phyloP scores from a whole-genome alignment of 2,329 filamentous ascomycete species.

The Aureobasidium musti region DNA sequence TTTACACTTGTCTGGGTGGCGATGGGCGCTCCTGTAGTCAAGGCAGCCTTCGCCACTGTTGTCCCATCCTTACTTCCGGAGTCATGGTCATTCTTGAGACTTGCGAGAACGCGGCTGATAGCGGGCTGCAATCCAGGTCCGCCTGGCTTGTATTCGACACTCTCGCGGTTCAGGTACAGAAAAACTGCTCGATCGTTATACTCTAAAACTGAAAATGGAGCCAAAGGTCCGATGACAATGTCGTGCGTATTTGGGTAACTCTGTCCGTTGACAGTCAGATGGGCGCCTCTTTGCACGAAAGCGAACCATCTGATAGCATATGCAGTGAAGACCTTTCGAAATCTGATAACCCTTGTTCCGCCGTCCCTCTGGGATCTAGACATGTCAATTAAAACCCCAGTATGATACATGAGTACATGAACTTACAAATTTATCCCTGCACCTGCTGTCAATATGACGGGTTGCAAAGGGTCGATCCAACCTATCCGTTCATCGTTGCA shows the following conservation, averaged over 20 bases:
- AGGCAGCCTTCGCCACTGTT: not conserved
- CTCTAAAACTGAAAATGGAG: conserved; percentile 1
- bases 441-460: not conserved
- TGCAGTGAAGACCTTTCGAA: not conserved
- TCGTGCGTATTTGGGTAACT: not conserved
- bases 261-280: conserved; percentile 6
- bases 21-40: not conserved
- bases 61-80: not conserved
- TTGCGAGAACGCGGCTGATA: not conserved
- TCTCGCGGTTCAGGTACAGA: not conserved
- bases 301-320: not conserved
- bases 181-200: conserved; percentile 4
- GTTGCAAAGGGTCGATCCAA: conserved; percentile 9
- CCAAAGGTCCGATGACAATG: not conserved
- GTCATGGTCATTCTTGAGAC: not conserved
- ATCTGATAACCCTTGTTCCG: not conserved
- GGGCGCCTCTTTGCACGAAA: not conserved
- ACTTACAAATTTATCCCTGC: not conserved
- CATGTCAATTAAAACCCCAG: not conserved
- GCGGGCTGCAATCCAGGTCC: not conserved
- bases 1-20: not conserved
- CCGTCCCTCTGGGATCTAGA: not conserved
- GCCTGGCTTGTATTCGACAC: not conserved
- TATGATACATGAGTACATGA: not conserved
- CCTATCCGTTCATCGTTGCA: not conserved